Base-by-base conservation (phyloP, 331 rosid genomes). In the Prunus yedoensis region DNA sequence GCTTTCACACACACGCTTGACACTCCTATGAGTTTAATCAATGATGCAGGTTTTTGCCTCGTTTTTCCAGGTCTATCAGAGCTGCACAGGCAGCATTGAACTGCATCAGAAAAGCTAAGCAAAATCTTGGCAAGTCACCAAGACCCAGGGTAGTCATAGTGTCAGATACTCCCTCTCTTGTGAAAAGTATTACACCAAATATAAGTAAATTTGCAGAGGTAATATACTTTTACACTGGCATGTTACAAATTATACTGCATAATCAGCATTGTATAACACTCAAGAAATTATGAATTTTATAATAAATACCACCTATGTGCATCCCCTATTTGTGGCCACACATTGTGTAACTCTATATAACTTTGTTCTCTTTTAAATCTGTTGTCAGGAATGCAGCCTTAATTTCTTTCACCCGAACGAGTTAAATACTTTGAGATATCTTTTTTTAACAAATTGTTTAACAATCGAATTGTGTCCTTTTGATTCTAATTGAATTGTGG, bases 151-250 rank as follows among this genome's bases (percentile, higher is more conserved):
- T 95, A 80, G 94, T 92, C 70, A 47, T 92, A 66, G 97, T 89
- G 68, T 94, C 99, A 1, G 99, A 94, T 78, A 88, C 93, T 10
- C 99, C 97, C 54, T 83, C 94, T 30, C 87, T 92, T 51, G 75
- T 90, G 38, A 85, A 77, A 80, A 85, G 86, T 81, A 85, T 89
- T 70, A 57, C 70, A 38, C 90, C 84, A 14, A 78, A 82, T 76
- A 79, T 94, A 65, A 85, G 87, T 77, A 86, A 86, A 84, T 88
- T 92, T 83, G 96, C 99, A 0, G 96, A 94, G 99, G 99, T 92
- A 87, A 71, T 63, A 62, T 73, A 65, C 72, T 46, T 46, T 25
- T 52, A 18, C 28, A 50, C 58, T 7, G 35, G 15, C 20, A 38
- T 20, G 8, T 49, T 35, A 38, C 30, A 53, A 67, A 53, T 60